These are phyloP conservation scores for Fomitopsis pulvina DNA, from an alignment of 768 basidiomycete genomes.

Conservation along the genomic window DNA sequence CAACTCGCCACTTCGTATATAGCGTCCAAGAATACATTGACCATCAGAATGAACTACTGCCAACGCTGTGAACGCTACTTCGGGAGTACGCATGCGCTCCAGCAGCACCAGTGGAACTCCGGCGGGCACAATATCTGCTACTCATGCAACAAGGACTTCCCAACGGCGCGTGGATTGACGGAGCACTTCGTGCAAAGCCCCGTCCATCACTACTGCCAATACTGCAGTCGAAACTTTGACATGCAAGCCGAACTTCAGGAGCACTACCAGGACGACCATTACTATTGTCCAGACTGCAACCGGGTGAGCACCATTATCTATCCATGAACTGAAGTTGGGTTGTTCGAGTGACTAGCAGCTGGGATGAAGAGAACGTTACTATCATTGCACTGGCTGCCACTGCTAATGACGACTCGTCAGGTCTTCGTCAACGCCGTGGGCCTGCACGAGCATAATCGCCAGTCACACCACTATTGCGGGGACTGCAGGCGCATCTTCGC, in stretches of 20 bases:
- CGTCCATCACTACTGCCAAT: constrained; percentile 44
- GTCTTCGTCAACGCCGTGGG: constrained; percentile 33
- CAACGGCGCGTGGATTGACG: constrained; percentile 27
- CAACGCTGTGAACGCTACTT: constrained; percentile 23
- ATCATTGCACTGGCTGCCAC: not conserved
- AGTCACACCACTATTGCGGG: constrained; percentile 34
- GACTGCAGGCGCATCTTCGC: constrained; percentile 39
- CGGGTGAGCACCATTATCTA: constrained; percentile 6
- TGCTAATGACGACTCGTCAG: not conserved
- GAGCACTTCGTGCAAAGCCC: constrained; percentile 49
- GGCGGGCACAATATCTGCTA: constrained; percentile 37
- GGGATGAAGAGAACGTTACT: too few species aligned
- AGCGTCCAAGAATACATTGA: too few species aligned
- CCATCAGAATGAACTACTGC: constrained; percentile 22
- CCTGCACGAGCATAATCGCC: constrained; percentile 26
- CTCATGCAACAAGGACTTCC: constrained; percentile 42
- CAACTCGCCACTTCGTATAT: not conserved
- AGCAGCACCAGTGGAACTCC: constrained; percentile 23
- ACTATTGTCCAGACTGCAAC: constrained; percentile 36
- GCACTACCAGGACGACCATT: constrained; percentile 37
- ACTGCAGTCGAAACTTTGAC: constrained; percentile 40
- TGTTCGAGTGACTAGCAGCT: not conserved
- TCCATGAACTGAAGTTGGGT: not conserved
- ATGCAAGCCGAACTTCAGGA: constrained; percentile 25
- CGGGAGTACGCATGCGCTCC: constrained; percentile 11